A percentile compares a stretch with the other conserved stretches of the same genome.
Evolutionary conservation across 2,329 filamentous ascomycete species (phyloP).

Genomic region (Trichoderma asperellum): DNA sequence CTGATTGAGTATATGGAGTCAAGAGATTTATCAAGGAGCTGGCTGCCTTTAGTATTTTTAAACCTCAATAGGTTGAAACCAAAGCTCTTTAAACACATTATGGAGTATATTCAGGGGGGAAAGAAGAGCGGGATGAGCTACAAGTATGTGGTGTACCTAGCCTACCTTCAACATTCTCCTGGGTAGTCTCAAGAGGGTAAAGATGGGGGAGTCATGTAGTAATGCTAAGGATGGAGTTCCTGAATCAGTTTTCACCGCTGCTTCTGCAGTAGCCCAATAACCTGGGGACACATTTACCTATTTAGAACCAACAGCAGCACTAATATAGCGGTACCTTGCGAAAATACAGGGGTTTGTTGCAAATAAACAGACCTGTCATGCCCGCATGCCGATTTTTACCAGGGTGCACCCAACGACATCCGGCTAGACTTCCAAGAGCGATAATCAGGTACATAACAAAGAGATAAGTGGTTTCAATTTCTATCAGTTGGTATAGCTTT

Average conservation of each 20-base stretch:
- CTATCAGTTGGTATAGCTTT: not conserved
- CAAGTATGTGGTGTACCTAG: not conserved
- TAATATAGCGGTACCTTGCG: not conserved
- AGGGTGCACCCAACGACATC: not conserved
- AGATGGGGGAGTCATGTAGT: not conserved
- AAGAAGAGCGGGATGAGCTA: not conserved
- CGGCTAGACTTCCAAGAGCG: not conserved
- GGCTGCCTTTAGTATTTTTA: constrained; percentile 6
- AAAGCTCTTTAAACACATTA: not conserved
- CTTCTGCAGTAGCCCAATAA: not conserved
- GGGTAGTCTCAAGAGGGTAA: not conserved
- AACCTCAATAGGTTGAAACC: not conserved
- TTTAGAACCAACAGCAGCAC: not conserved
- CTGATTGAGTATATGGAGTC: not conserved
- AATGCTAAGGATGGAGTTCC: not conserved
- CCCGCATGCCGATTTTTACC: not conserved
- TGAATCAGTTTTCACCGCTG: constrained; percentile 12
- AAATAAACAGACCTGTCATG: constrained; percentile 1
- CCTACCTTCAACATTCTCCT: too few species aligned
- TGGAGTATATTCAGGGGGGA: not conserved
- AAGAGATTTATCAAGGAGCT: not conserved
- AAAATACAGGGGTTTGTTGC: not conserved
- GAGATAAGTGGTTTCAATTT: not conserved
- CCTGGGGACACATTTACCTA: not conserved
- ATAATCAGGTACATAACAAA: not conserved